Percentiles rank a stretch among this genome's conserved stretches.
phyloP scores from a whole-genome alignment of 202 grass and related monocot species.

The Dendrocalamus latiflorus region DNA sequence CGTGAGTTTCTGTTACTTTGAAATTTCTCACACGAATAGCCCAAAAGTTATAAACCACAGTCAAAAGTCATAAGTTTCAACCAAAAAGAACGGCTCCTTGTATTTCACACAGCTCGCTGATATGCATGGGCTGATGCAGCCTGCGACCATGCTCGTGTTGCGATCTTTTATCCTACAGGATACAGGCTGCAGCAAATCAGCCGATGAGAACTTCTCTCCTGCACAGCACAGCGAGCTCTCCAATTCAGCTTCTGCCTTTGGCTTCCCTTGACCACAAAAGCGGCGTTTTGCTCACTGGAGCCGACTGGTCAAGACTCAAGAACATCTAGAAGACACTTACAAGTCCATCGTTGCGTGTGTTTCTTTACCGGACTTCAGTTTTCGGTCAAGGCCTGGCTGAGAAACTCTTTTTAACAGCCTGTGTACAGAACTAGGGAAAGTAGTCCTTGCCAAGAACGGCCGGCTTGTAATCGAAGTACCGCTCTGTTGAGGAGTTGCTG shows the following conservation, averaged over 20 bases:
- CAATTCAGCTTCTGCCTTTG: neutral
- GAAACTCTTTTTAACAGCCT: too few species aligned
- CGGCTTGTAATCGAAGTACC: too few species aligned
- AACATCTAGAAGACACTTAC: constrained; percentile 15
- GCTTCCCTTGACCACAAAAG: neutral
- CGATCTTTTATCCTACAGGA: too few species aligned
- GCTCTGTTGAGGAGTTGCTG: too few species aligned
- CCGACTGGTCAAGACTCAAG: neutral
- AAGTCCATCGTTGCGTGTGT: neutral
- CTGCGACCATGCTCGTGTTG: neutral
- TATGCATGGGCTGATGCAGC: neutral
- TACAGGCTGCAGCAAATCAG: neutral
- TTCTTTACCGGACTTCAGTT: neutral
- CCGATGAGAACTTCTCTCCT: neutral
- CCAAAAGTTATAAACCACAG: too few species aligned
- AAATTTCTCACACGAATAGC: too few species aligned
- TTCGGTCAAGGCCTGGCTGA: neutral
- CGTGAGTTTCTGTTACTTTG: too few species aligned
- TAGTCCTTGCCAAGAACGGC: too few species aligned
- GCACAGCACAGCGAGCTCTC: neutral
- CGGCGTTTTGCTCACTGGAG: neutral
- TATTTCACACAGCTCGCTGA: neutral
- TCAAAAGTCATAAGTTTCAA: too few species aligned
- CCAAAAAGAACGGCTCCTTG: neutral
- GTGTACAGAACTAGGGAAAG: too few species aligned